Conservation (phyloP, 345 rosid species). For the Litchi chinensis region DNA sequence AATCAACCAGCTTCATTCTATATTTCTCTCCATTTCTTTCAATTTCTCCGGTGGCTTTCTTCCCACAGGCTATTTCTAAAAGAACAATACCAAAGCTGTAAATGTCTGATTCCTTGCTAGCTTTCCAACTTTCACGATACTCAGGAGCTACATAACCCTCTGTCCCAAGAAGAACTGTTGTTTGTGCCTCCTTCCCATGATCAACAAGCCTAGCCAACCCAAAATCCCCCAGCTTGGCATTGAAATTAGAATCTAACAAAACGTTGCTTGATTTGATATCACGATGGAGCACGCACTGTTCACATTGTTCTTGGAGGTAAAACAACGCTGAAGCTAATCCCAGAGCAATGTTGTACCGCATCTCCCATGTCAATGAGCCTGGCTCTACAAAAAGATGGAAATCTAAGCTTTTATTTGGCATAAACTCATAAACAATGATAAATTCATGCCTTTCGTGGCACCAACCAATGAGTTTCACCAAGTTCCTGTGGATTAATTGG, state of each 20-base stretch:
- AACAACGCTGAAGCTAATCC: slow-evolving; percentile 33
- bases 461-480: slow-evolving; percentile 50
- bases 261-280: slow-evolving; percentile 38
- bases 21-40: not conserved
- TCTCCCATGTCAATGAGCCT: slow-evolving; percentile 30
- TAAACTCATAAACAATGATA: slow-evolving; percentile 40
- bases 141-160: slow-evolving; percentile 29
- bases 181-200: slow-evolving; percentile 27
- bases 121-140: slow-evolving; percentile 4
- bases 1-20: not conserved
- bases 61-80: slow-evolving; percentile 30
- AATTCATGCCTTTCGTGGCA: slow-evolving; percentile 49
- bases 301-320: slow-evolving; percentile 32
- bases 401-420: not conserved
- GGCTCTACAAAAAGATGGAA: slow-evolving; percentile 26
- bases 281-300: slow-evolving; percentile 29
- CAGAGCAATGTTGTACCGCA: slow-evolving; percentile 14
- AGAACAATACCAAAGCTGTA: slow-evolving; percentile 28
- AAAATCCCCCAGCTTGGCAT: slow-evolving; percentile 42
- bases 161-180: slow-evolving; percentile 33
- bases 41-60: not conserved
- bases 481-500: slow-evolving; percentile 49
- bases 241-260: slow-evolving; percentile 27
- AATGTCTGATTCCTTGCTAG: slow-evolving; percentile 24
- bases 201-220: slow-evolving; percentile 40